Evolutionary conservation across 495 filamentous ascomycete species (phyloP), one percentile per base, ranked within the genome.

Genomic region (Hypoxylon lenormandii): DNA sequence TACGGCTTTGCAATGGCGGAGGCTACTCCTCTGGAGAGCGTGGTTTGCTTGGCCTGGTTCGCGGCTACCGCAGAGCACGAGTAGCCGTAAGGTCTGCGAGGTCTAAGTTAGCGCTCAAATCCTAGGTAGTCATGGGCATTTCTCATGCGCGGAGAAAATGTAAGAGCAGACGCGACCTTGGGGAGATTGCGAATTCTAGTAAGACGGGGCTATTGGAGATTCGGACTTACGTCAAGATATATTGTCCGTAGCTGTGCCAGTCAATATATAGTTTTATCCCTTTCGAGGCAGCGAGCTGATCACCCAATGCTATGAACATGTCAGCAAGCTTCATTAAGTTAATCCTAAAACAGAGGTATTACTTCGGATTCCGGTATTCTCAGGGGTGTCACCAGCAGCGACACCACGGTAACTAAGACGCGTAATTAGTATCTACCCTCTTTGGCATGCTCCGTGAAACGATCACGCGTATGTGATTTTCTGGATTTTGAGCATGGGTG

Each of bases 211-310:
- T 3, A 52, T 2, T 2, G 11, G 18, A 15, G 13, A 36, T 12
- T 5, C 15, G n/a, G 26, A 43, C 72, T 51, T 40, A 74, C 59
- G 62, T 67, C n/a, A 76, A 8, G 13, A 76, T 72, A 13, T 84
- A 77, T 77, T 90, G 87, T 10, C 79, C 79, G 74, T 89, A 90
- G 11, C 80, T 79, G 74, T 90, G 88, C 73, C 82, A 85, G 71
- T 90, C 88, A 57, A 89, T 85, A 68, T 80, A 90, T 6, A 89
- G 64, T 76, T 88, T 85, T 51, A 88, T 77, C 11, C 86, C 86
- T 37, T 81, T 77, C 22, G 63, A 62, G 3, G 65, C 66, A 15
- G 78, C 78, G 45, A 88, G 61, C 8, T 69, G 66, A 52, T 85
- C 76, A 7, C 84, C 65, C 59, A 78, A 81, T 11, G 56, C 71